These are phyloP conservation scores for Cenococcum geophilum DNA, from an alignment of 495 filamentous ascomycete species.

Conservation along the genomic window DNA sequence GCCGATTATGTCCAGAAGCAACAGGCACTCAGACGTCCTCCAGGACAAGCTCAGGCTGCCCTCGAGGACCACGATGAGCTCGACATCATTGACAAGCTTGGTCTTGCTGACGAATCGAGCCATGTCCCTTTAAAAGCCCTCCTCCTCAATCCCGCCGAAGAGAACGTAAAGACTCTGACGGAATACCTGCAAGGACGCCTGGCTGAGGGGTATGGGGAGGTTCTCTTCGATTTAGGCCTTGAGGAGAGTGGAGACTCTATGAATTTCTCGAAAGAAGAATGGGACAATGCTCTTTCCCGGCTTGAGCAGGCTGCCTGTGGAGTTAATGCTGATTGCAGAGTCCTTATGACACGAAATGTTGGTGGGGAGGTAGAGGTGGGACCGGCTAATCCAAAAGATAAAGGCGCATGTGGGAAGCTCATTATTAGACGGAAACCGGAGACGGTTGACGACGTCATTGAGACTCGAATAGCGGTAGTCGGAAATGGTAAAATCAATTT, in stretches of 20 bases:
- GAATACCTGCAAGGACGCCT: conserved; percentile 60
- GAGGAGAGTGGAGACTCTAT: conserved; percentile 93
- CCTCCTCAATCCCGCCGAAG: conserved; percentile 55
- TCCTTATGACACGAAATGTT: conserved; percentile 83
- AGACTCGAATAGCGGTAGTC: conserved; percentile 95
- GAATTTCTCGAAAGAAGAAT: conserved; percentile 71
- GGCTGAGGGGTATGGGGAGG: conserved; percentile 82
- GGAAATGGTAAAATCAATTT: conserved; percentile 60
- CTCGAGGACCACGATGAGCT: conserved; percentile 80
- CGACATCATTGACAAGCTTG: conserved; percentile 81
- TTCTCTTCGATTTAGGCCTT: conserved; percentile 84
- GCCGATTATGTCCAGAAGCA: conserved; percentile 97
- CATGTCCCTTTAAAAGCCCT: conserved; percentile 67
- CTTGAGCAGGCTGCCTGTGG: conserved; percentile 60
- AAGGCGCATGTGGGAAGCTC: conserved; percentile 70
- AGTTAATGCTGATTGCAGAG: conserved; percentile 63
- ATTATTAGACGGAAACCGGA: conserved; percentile 69
- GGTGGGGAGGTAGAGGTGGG: conserved; percentile 70
- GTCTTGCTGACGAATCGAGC: conserved; percentile 69
- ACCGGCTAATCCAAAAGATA: conserved; percentile 55
- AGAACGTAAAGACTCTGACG: conserved; percentile 55
- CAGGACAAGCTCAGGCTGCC: conserved; percentile 33
- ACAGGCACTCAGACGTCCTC: conserved; percentile 57
- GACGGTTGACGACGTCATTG: conserved; percentile 78
- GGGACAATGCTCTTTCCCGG: conserved; percentile 65